Evolutionary conservation across 257 asterid species (phyloP).

Genomic region (Mentha longifolia): DNA sequence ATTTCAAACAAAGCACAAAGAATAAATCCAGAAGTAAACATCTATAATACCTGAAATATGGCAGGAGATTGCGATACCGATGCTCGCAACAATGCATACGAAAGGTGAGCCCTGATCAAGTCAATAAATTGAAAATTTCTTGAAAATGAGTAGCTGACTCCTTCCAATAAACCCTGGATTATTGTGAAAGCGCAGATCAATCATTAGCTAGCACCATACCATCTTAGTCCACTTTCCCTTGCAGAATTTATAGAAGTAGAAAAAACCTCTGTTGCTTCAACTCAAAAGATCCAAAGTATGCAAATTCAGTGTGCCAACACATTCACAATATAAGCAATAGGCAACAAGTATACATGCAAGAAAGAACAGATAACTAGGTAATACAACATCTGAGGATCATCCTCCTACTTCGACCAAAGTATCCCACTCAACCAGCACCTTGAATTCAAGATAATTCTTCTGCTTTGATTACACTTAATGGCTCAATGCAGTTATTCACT

Average conservation of each 20-base stretch:
- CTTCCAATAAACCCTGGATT: slow-evolving; percentile 87
- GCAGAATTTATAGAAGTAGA: slow-evolving; percentile 22
- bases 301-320: slow-evolving; percentile 20
- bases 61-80: slow-evolving; percentile 73
- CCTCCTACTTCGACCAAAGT: slow-evolving; percentile 15
- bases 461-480: slow-evolving; percentile 17
- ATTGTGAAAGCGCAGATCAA: slow-evolving; percentile 13
- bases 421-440: slow-evolving; percentile 17
- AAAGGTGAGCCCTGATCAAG: slow-evolving; percentile 91
- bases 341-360: slow-evolving; percentile 22
- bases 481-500: slow-evolving; percentile 10
- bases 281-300: slow-evolving; percentile 15
- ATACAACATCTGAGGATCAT: neutral
- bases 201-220: slow-evolving; percentile 27
- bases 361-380: slow-evolving; percentile 16
- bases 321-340: slow-evolving; percentile 22
- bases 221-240: slow-evolving; percentile 15
- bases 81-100: slow-evolving; percentile 88
- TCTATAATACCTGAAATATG: slow-evolving; percentile 76
- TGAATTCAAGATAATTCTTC: slow-evolving; percentile 18
- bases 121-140: slow-evolving; percentile 82
- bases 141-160: slow-evolving; percentile 75
- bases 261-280: slow-evolving; percentile 26
- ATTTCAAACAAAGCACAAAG: slow-evolving; percentile 23
- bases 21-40: slow-evolving; percentile 29